Conservation (phyloP, 306 rosid genomes). For the Fragaria ananassa region DNA sequence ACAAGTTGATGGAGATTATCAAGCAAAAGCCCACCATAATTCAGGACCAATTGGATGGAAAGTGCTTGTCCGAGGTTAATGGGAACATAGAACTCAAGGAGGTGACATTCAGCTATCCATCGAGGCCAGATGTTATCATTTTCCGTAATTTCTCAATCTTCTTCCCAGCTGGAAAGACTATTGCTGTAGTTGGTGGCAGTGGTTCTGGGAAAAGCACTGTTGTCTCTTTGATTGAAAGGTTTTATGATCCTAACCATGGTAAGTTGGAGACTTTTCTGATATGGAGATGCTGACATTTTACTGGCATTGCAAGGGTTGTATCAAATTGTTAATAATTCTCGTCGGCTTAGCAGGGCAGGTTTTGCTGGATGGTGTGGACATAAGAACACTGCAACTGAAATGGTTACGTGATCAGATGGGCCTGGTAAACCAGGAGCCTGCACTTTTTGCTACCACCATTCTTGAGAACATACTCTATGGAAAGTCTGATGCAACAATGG, state of each 20-base stretch:
- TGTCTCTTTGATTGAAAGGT: constrained; percentile 92
- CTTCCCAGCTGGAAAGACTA: constrained; percentile 92
- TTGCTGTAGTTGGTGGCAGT: constrained; percentile 97
- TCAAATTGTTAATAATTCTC: constrained; percentile 16
- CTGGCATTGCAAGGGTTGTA: neutral
- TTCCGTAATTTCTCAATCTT: constrained; percentile 78
- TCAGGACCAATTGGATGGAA: constrained; percentile 69
- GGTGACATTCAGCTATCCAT: constrained; percentile 90
- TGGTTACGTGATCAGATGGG: constrained; percentile 98
- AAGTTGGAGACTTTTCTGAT: constrained; percentile 10
- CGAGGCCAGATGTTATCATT: constrained; percentile 83
- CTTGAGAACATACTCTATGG: constrained; percentile 93
- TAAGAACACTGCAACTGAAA: constrained; percentile 70
- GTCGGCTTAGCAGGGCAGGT: constrained; percentile 65
- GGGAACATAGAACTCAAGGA: constrained; percentile 89
- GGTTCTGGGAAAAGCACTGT: constrained; percentile 98
- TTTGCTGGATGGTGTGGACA: constrained; percentile 77
- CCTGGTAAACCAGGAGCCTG: constrained; percentile 97
- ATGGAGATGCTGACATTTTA: neutral
- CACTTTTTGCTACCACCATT: constrained; percentile 92
- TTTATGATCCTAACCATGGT: constrained; percentile 97
- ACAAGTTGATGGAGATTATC: constrained; percentile 91
- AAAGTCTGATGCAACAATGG: constrained; percentile 78
- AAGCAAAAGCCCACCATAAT: constrained; percentile 77
- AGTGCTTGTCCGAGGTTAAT: constrained; percentile 61